A percentile compares a stretch with the other conserved stretches of the same genome.
Conservation (phyloP, 805 yeast species). For the Saccharomycopsis oosterbeekiorum region DNA sequence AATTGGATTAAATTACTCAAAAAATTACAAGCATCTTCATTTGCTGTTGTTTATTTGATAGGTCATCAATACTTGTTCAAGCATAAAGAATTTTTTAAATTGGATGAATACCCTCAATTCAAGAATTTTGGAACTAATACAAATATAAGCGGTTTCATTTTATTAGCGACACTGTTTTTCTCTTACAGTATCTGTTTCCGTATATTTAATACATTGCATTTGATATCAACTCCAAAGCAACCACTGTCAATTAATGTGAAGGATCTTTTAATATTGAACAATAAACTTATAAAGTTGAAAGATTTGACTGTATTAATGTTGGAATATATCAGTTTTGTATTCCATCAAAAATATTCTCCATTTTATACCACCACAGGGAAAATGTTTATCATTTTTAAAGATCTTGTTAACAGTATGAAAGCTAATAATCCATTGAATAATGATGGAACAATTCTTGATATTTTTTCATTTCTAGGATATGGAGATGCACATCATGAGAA, state of each 20-base stretch:
- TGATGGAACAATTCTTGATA: background rate
- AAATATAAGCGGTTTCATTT: background rate
- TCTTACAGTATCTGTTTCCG: background rate
- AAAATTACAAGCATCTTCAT: background rate
- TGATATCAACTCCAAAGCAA: background rate
- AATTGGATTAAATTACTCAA: conserved; percentile 1
- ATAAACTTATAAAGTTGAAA: background rate
- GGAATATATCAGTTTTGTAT: background rate
- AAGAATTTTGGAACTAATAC: conserved; percentile 6
- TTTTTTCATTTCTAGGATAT: background rate
- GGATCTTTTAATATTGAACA: background rate
- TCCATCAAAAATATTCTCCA: background rate
- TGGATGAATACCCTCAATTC: background rate
- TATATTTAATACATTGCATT: background rate
- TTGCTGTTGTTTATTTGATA: background rate
- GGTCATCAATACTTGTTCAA: background rate
- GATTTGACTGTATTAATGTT: background rate
- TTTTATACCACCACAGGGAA: background rate
- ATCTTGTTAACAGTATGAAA: background rate
- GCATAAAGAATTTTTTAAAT: conserved; percentile 3
- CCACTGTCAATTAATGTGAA: background rate
- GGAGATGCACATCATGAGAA: background rate
- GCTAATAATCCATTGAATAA: background rate
- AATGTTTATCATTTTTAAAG: background rate
- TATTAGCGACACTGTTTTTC: background rate